Evolutionary conservation across 169 alveolate genomes (phyloP).

Genomic region (Plasmodium relictum): DNA sequence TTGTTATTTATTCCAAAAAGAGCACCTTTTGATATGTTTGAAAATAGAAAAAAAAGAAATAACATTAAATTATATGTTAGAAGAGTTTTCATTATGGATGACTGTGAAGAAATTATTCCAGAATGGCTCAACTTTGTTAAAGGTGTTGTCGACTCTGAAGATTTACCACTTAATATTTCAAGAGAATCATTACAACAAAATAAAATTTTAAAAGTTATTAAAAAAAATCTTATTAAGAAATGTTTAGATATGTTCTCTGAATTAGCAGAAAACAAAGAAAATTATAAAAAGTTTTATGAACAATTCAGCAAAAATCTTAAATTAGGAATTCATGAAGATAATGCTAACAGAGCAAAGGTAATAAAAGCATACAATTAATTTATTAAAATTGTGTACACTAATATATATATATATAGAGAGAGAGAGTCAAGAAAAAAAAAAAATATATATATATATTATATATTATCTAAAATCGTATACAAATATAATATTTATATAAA

Average conservation of each 20-base stretch:
- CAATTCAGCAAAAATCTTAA: slow-evolving; percentile 99
- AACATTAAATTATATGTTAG: slow-evolving; percentile 99
- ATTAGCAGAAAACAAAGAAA: slow-evolving; percentile 98
- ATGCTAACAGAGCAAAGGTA: slow-evolving; percentile 96
- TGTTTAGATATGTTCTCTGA: slow-evolving; percentile 98
- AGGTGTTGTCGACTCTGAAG: slow-evolving; percentile 99
- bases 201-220: slow-evolving; percentile 98
- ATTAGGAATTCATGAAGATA: slow-evolving; percentile 99
- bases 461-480: too few relatives aligned
- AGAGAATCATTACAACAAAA: slow-evolving; percentile 99
- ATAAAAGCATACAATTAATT: not conserved
- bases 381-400: not conserved
- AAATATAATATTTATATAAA: too few relatives aligned
- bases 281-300: slow-evolving; percentile 99
- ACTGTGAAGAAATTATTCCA: slow-evolving; percentile 99
- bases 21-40: slow-evolving; percentile 99
- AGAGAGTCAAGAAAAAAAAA: too few relatives aligned
- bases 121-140: slow-evolving; percentile 99
- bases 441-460: too few relatives aligned
- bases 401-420: slow-evolving; percentile 9
- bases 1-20: slow-evolving; percentile 99
- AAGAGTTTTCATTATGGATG: slow-evolving; percentile 99
- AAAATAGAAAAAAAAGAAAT: slow-evolving; percentile 98
- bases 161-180: slow-evolving; percentile 98
- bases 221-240: slow-evolving; percentile 98